Percentiles rank a stretch among this genome's conserved stretches.
phyloP scores from a whole-genome alignment of 768 basidiomycete species.

The Crepidotus variabilis region DNA sequence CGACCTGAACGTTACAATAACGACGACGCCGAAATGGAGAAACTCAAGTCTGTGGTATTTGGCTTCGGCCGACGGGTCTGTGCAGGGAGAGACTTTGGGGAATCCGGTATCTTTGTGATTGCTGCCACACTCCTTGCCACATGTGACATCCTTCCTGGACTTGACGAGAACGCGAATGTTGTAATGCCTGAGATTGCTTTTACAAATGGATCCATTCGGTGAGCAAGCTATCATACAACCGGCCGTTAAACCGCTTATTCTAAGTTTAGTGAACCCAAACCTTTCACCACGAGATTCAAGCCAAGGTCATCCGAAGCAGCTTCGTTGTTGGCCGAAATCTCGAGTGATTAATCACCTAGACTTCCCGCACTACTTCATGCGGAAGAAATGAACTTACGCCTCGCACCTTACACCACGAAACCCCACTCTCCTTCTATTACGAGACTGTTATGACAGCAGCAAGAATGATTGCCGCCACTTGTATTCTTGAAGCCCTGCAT shows the following conservation, averaged over 20 bases:
- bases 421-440: too few species aligned
- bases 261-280: background rate
- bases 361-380: too few species aligned
- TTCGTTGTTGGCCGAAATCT: background rate
- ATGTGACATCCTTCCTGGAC: slow-evolving; percentile 12
- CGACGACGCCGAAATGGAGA: slow-evolving; percentile 30
- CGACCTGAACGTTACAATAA: slow-evolving; percentile 54
- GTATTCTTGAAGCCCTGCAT: too few species aligned
- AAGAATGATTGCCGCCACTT: too few species aligned
- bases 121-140: slow-evolving; percentile 13
- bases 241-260: background rate
- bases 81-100: slow-evolving; percentile 27
- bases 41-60: slow-evolving; percentile 31
- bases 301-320: background rate
- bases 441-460: too few species aligned
- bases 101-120: slow-evolving; percentile 12
- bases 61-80: slow-evolving; percentile 44
- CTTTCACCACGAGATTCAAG: background rate
- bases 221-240: background rate
- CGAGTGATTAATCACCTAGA: background rate
- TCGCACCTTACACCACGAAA: too few species aligned
- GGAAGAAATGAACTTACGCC: too few species aligned
- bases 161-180: slow-evolving; percentile 10
- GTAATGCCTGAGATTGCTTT: slow-evolving; percentile 9
- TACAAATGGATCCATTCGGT: slow-evolving; percentile 10